Percentiles rank a stretch among this genome's conserved stretches.
Conservation (phyloP, 257 asterid species). For the Solanum neorickii region DNA sequence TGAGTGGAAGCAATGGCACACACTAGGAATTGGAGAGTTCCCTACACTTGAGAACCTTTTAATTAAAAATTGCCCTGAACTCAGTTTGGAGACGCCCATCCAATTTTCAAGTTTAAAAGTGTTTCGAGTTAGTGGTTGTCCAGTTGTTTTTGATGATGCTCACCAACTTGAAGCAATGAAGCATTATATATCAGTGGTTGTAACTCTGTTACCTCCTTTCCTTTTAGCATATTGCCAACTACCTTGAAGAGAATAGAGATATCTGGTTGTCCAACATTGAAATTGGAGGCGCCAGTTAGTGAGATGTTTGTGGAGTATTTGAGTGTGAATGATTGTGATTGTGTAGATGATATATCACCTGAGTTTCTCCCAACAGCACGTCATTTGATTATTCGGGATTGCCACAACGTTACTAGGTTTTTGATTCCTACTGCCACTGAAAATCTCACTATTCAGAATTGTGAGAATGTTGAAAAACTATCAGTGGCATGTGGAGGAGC, state of each 20-base stretch:
- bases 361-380: not conserved
- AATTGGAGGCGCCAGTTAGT: not conserved
- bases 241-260: not conserved
- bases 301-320: rapidly evolving
- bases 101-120: not conserved
- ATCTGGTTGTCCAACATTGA: not conserved
- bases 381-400: rapidly evolving
- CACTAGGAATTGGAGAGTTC: not conserved
- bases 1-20: not conserved
- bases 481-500: not conserved
- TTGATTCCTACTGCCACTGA: not conserved
- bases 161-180: not conserved
- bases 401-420: not conserved
- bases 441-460: rapidly evolving
- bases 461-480: not conserved
- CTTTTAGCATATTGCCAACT: not conserved
- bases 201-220: not conserved
- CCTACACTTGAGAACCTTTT: not conserved
- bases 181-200: not conserved
- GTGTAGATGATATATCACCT: not conserved
- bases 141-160: too few species aligned
- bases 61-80: too few species aligned
- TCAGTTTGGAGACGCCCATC: too few species aligned
- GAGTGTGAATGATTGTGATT: rapidly evolving
- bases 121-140: too few species aligned